Base-by-base conservation (phyloP, 495 filamentous ascomycete genomes). In the Penicillium roqueforti region DNA sequence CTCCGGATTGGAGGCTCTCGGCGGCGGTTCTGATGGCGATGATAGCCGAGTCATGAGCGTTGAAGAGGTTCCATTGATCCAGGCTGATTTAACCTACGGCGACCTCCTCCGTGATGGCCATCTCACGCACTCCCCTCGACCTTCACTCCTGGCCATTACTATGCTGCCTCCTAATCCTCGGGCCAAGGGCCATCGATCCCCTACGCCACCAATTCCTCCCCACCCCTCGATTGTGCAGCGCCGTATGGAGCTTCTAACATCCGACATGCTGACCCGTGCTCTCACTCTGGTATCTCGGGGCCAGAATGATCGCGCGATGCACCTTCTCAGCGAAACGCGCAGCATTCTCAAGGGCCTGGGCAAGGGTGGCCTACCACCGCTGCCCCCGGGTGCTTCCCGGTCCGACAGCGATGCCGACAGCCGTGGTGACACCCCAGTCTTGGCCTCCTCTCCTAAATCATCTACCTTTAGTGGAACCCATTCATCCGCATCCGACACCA, bases 241-340 rank as follows among this genome's bases (percentile, higher is more conserved):
- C 34, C 86, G 93, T 39, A 99, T 99, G 93, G 93, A 99, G 71
- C 76, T 99, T 3, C 80, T 99, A 25, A 97, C 95, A 1, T 97
- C 95, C 3, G 93, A 99, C 68, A 99, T 99, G 93, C 77, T 99
- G 51, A 96, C 90, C 9, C 80, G 93, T 37, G 90, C 95, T 4
- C 75, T 99, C 45, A 96, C 91, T 0, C 82, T 99, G 6, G 91
- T 97, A 19, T 90, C 90, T 42, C 82, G 91, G 22, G 89, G 90
- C 18, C 91, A 97, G 66, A 88, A 96, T 62, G 93, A 99, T 55
- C 88, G 91, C 28, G 93, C 92, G 1, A 86, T 93, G 60, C 93
- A 95, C 34, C 80, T 97, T 3, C 75, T 99, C 19, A 88, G 83
- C 59, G 93, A 99, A 68, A 99, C 93, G 11, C 83, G 93, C 3